Percentiles rank a stretch among this genome's conserved stretches.
Evolutionary conservation across 768 basidiomycete genomes (phyloP).

Genomic region (Boletus pseudopeckii): DNA sequence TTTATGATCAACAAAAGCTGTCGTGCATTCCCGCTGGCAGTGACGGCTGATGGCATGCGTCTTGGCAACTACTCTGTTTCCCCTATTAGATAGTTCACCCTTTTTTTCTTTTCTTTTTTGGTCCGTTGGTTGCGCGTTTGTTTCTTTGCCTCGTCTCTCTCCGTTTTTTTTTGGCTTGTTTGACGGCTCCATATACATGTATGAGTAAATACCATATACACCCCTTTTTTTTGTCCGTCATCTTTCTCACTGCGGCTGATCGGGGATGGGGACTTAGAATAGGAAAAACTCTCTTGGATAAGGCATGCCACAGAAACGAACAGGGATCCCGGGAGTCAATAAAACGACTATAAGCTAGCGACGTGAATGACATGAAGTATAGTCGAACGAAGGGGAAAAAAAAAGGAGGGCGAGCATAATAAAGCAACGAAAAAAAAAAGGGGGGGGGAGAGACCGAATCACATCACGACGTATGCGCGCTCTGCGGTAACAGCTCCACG

Average conservation of each 20-base stretch:
- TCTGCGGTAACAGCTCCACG: background rate
- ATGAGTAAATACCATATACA: background rate
- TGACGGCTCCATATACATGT: background rate
- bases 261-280: background rate
- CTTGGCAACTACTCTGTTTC: background rate
- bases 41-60: background rate
- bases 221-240: background rate
- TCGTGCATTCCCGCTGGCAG: slow-evolving; percentile 3
- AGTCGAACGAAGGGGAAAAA: background rate
- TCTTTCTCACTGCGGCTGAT: background rate
- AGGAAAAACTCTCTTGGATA: too few species aligned
- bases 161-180: too few species aligned
- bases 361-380: background rate
- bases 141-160: too few species aligned
- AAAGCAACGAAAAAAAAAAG: background rate
- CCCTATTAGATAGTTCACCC: background rate
- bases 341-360: slow-evolving; percentile 8
- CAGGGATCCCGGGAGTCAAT: background rate
- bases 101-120: too few species aligned
- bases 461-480: background rate
- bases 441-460: background rate
- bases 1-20: slow-evolving; percentile 31
- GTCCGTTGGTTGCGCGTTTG: too few species aligned
- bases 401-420: background rate
- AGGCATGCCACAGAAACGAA: background rate